Percentiles rank a stretch among this genome's conserved stretches.
Evolutionary conservation across 306 rosid species (phyloP).

Genomic region (Sindora glabra): DNA sequence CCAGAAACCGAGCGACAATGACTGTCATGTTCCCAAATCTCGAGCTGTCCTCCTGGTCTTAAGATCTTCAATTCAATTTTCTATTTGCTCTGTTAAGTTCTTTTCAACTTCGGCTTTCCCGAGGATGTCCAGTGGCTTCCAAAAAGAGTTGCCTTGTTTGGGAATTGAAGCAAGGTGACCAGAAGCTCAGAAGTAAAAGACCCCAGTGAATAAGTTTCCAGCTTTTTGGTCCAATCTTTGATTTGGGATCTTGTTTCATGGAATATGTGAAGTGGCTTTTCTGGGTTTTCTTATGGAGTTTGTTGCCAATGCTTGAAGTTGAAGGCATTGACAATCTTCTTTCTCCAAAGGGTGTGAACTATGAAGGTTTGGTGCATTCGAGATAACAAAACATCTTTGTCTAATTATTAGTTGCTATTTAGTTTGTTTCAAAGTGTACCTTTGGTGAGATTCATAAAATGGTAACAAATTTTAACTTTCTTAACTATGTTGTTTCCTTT

Average conservation of each 20-base stretch:
- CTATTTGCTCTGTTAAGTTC: neutral
- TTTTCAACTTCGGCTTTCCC: constrained; percentile 12
- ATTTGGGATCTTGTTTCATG: constrained; percentile 23
- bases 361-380: constrained; percentile 61
- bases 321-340: constrained; percentile 54
- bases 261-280: constrained; percentile 23
- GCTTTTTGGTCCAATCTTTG: constrained; percentile 21
- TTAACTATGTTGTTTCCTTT: neutral
- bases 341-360: constrained; percentile 96
- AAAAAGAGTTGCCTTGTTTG: constrained; percentile 17
- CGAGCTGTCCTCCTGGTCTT: constrained; percentile 53
- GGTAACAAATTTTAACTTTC: no score
- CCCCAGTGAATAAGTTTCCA: constrained; percentile 34
- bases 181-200: neutral
- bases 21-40: constrained; percentile 58
- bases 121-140: constrained; percentile 22
- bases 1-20: constrained; percentile 40
- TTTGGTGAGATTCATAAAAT: no score
- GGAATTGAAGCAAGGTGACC: neutral
- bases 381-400: neutral
- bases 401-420: neutral
- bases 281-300: constrained; percentile 30
- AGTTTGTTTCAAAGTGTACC: neutral
- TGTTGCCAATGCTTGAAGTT: constrained; percentile 19
- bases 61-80: constrained; percentile 10